These are phyloP conservation scores for Boletus subcaerulescens DNA, from an alignment of 768 basidiomycete species.

Conservation along the genomic window DNA sequence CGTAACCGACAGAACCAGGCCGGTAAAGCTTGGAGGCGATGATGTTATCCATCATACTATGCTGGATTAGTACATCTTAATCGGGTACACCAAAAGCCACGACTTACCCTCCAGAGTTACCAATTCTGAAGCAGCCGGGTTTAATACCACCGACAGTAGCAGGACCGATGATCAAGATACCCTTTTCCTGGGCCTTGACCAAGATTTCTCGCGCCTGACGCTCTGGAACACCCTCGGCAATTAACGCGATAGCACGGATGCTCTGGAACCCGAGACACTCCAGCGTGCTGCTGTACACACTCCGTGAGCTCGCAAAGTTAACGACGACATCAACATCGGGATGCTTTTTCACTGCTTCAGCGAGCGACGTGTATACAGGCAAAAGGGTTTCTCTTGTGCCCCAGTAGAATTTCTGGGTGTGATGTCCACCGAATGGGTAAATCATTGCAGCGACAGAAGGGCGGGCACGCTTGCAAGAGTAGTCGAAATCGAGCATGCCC, in stretches of 20 bases:
- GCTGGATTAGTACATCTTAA: slow-evolving; percentile 1
- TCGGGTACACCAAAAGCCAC: neutral
- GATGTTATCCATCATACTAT: slow-evolving; percentile 99
- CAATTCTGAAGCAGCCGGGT: slow-evolving; percentile 99
- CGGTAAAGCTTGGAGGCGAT: slow-evolving; percentile 98
- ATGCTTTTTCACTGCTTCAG: slow-evolving; percentile 92
- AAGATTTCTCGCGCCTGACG: slow-evolving; percentile 95
- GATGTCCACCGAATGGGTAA: slow-evolving; percentile 99
- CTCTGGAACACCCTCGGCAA: slow-evolving; percentile 99
- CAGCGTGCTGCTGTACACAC: slow-evolving; percentile 91
- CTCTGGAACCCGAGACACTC: slow-evolving; percentile 69
- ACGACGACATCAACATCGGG: slow-evolving; percentile 96
- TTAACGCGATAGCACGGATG: slow-evolving; percentile 71
- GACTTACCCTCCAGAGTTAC: slow-evolving; percentile 92
- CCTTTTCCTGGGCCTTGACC: slow-evolving; percentile 79
- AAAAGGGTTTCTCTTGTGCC: slow-evolving; percentile 98
- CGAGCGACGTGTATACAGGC: slow-evolving; percentile 91
- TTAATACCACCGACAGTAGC: slow-evolving; percentile 99
- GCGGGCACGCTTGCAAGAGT: slow-evolving; percentile 86
- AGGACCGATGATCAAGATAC: slow-evolving; percentile 91
- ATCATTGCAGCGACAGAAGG: slow-evolving; percentile 99
- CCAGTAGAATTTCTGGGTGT: slow-evolving; percentile 99
- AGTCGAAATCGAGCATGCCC: slow-evolving; percentile 98
- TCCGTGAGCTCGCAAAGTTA: slow-evolving; percentile 94
- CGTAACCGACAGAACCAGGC: slow-evolving; percentile 95